Base-by-base conservation (phyloP, 495 filamentous ascomycete species). In the Aspergillus diversus region DNA sequence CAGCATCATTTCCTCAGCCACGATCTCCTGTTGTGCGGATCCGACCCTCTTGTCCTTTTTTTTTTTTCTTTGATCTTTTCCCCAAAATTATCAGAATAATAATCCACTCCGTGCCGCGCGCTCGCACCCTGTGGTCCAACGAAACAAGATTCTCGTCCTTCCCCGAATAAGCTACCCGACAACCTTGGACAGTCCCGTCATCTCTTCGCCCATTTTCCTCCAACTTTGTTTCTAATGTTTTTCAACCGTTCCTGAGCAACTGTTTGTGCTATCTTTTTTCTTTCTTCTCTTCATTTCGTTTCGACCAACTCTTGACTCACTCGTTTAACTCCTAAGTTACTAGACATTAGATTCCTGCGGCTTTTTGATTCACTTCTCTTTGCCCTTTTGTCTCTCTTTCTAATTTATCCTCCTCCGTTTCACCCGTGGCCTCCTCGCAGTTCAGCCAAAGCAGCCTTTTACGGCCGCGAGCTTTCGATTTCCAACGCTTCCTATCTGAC, bases 391-490 rank as follows among this genome's bases (percentile, higher is more conserved):
- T 37, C 54, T 55, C 57, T 37, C 64, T 62, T 69, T 72, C 53
- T 65, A 65, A 65, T 27, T 53, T 54, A 50, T 6, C 16, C 47
- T 17, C 5, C 47, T 50, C 57, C 64, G 55, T 55, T 21, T 70
- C 67, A 73, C 72, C 66, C 80, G 71, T 82, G 77, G 78, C 80
- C 71, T 81, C 80, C 71, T 71, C 77, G 65, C 72, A 74, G 39
- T 82, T 81, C 64, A 72, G 72, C 64, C 75, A 73, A 73, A 74
- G 75, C 75, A 78, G 79, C 77, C 73, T 80, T 61, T 72, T 76
- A 57, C 75, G 78, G 75, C 77, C 79, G 69, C 77, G 75, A 68
- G 81, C 82, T 21, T 85, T 84, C 66, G 77, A 83, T 62, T 75
- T 84, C 46, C 74, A 78, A 67, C 77, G 73, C 55, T 82, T 86